Evolutionary conservation across 805 yeast genomes (phyloP).

Genomic region (Wickerhamomyces alni): DNA sequence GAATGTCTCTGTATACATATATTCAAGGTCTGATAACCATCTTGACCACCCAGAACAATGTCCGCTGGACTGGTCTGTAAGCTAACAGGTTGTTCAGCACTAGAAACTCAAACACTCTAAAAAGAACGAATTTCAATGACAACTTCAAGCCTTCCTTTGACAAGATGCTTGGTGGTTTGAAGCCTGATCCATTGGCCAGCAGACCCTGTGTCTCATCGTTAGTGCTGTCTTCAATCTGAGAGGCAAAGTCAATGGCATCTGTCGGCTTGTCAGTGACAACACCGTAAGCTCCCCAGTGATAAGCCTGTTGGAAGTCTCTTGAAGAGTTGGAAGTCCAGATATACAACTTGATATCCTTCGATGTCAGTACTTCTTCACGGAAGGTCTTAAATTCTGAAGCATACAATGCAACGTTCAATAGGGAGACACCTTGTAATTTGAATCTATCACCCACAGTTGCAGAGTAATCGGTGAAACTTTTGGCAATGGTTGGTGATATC

Average conservation of each 20-base stretch:
- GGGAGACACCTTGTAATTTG: conserved; percentile 53
- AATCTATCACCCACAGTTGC: conserved; percentile 29
- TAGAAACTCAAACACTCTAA: conserved; percentile 18
- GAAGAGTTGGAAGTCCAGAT: conserved; percentile 48
- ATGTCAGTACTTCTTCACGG: conserved; percentile 24
- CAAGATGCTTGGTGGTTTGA: conserved; percentile 6
- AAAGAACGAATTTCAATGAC: conserved; percentile 6
- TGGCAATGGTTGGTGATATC: conserved; percentile 28
- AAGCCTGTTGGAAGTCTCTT: conserved; percentile 31
- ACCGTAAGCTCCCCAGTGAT: conserved; percentile 29
- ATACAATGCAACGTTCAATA: conserved; percentile 40
- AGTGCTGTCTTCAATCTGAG: not conserved
- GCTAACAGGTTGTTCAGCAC: conserved; percentile 6
- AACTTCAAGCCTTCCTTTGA: conserved; percentile 4
- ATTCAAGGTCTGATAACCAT: too few species aligned
- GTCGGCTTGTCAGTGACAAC: conserved; percentile 37
- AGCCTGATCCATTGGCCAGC: not conserved
- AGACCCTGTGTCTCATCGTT: not conserved
- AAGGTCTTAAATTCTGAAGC: conserved; percentile 27
- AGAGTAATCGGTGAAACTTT: conserved; percentile 30
- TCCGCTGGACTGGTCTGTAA: conserved; percentile 8
- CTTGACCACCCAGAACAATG: not conserved
- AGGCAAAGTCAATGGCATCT: conserved; percentile 9
- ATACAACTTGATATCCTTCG: conserved; percentile 31
- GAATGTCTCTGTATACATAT: too few species aligned